Conservation (phyloP, 2,329 filamentous ascomycete species). For the Didymella keratinophila region DNA sequence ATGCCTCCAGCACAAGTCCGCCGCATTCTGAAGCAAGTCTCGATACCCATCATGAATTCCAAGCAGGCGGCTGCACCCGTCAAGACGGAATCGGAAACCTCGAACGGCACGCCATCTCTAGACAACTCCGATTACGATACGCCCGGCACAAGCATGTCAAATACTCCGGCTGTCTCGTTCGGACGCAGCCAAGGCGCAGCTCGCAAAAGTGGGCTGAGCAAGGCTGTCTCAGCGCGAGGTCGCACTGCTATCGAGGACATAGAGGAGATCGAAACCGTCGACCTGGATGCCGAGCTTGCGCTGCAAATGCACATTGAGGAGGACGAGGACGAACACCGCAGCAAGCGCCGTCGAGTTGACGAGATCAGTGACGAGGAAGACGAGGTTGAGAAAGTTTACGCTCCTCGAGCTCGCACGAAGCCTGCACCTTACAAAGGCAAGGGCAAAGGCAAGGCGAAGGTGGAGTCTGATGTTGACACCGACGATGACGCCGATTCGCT, state of each 20-base stretch:
- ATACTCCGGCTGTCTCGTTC: conserved; percentile 60
- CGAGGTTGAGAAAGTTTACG: conserved; percentile 1
- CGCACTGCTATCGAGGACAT: conserved; percentile 34
- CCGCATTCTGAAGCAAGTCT: conserved; percentile 44
- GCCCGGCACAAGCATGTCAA: conserved; percentile 66
- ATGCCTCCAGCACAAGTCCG: conserved; percentile 23
- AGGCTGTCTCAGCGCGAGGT: conserved; percentile 30
- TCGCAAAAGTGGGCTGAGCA: conserved; percentile 33
- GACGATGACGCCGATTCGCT: conserved; percentile 21
- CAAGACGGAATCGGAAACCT: conserved; percentile 33
- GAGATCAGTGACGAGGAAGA: conserved; percentile 41
- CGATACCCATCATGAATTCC: conserved; percentile 37
- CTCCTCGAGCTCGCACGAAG: conserved; percentile 4
- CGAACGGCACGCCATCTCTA: conserved; percentile 42
- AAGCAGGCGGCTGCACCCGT: conserved; percentile 17
- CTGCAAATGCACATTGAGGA: conserved; percentile 63
- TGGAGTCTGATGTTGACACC: conserved; percentile 6
- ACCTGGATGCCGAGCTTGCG: conserved; percentile 63
- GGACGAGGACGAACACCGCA: conserved; percentile 55
- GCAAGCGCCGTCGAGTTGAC: conserved; percentile 49
- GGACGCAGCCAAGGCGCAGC: conserved; percentile 33
- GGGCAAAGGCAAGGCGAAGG: conserved; percentile 38
- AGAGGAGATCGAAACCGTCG: conserved; percentile 43
- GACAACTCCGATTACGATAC: conserved; percentile 64
- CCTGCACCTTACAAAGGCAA: conserved; percentile 31